Evolutionary conservation across 2,329 filamentous ascomycete species (phyloP), one percentile per base, ranked within the genome.

Genomic region (Phoma sp.): DNA sequence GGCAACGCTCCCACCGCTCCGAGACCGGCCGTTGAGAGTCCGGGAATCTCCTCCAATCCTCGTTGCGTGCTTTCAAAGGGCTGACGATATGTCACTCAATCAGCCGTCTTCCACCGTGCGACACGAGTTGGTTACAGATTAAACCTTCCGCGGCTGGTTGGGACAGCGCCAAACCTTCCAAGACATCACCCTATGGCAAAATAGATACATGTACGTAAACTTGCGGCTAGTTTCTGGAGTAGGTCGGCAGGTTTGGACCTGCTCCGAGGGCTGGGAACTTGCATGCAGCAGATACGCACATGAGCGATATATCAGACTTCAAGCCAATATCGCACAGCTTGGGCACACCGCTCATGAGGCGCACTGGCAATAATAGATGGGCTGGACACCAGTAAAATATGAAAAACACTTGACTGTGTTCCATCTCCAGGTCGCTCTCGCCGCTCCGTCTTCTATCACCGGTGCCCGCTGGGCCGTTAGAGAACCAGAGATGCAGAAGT

Each of bases 201-300:
- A 52, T 57, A 44, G 43, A 59, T 56, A 47, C 52, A 47, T 64
- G 63, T 66, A 67, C 65, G 65, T 67, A 66, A 66, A 47, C 50
- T 40, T 11, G 23, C 33, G 42, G 47, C 61, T 65, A 65, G 62
- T 8, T 42, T 32, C 4, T 27, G 40, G 40, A 43, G 56, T 46
- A 44, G 42, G 40, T 51, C 52, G 52, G 24, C 61, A 41, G 53
- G 52, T 54, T 60, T 61, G 64, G 52, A 42, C 33, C 58, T 65
- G 65, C 57, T 62, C 52, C 27, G 50, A 35, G 27, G 27, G 23
- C 27, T 23, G 27, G 45, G 44, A 23, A 38, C 37, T 53, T 55
- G 57, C 56, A 58, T 51, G 49, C 52, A 50, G 52, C 36, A 50
- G 45, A 10, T 27, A 11, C 14, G 40, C 46, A 14, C 36, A 38